Conservation (phyloP, 2,329 filamentous ascomycete species). For the Xylariaceae sp. region DNA sequence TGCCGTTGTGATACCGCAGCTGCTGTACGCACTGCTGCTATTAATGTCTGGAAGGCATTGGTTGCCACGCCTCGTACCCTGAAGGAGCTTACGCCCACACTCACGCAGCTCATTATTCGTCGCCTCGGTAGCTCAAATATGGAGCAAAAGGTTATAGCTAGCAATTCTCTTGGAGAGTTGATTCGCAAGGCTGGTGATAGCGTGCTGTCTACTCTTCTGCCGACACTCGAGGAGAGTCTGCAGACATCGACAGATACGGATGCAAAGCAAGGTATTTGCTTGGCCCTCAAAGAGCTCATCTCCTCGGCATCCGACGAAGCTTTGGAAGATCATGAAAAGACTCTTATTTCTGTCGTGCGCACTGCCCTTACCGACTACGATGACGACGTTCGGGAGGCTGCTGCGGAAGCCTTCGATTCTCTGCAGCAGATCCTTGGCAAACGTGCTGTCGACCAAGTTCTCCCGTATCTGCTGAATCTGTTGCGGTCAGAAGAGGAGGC, state of each 20-base stretch:
- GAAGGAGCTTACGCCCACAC: slow-evolving; percentile 90
- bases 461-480: slow-evolving; percentile 88
- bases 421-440: slow-evolving; percentile 92
- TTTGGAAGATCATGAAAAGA: slow-evolving; percentile 91
- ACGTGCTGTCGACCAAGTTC: slow-evolving; percentile 88
- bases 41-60: slow-evolving; percentile 94
- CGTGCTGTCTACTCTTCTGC: slow-evolving; percentile 80
- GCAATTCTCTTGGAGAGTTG: slow-evolving; percentile 91
- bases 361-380: slow-evolving; percentile 88
- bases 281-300: slow-evolving; percentile 91
- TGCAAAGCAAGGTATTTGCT: slow-evolving; percentile 94
- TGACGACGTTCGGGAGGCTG: slow-evolving; percentile 86
- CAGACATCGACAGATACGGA: slow-evolving; percentile 85
- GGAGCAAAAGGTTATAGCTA: slow-evolving; percentile 98
- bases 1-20: slow-evolving; percentile 96
- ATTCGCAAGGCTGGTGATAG: slow-evolving; percentile 96
- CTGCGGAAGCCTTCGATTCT: slow-evolving; percentile 94
- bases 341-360: slow-evolving; percentile 87
- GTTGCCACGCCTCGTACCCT: slow-evolving; percentile 88
- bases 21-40: slow-evolving; percentile 81
- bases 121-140: slow-evolving; percentile 92
- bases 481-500: slow-evolving; percentile 81
- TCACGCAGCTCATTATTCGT: slow-evolving; percentile 91
- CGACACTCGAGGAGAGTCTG: slow-evolving; percentile 87
- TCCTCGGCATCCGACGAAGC: slow-evolving; percentile 82